A percentile compares a stretch with the other conserved stretches of the same genome.
phyloP scores from a whole-genome alignment of 805 yeast genomes.

The Candida methanosorbosa region DNA sequence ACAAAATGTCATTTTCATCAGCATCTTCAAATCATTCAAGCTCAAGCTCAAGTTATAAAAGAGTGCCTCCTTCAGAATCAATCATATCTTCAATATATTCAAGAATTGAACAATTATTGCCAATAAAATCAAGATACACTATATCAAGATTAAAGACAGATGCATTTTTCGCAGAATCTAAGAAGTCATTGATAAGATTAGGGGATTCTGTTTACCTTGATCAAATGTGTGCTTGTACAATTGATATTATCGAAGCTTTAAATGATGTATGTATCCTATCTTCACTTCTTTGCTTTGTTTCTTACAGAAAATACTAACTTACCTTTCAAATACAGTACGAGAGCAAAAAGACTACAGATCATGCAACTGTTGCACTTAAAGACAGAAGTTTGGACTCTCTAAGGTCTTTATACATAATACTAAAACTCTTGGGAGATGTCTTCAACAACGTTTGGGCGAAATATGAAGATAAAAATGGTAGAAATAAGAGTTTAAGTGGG shows the following conservation, averaged over 20 bases:
- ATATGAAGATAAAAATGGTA: not conserved
- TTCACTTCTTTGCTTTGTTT: no score
- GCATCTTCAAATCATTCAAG: no score
- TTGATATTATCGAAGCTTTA: slow-evolving; percentile 18
- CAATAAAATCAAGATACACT: slow-evolving; percentile 26
- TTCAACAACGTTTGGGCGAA: slow-evolving; percentile 11
- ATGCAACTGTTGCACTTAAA: slow-evolving; percentile 5
- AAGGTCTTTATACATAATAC: slow-evolving; percentile 26
- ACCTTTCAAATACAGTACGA: no score
- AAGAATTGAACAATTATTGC: slow-evolving; percentile 25
- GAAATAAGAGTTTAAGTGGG: not conserved
- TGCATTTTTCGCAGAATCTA: slow-evolving; percentile 23
- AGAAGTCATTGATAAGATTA: slow-evolving; percentile 24
- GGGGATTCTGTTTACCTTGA: slow-evolving; percentile 18
- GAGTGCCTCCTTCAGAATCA: not conserved
- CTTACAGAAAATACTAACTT: not conserved
- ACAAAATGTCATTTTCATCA: no score
- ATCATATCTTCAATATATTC: slow-evolving; percentile 23
- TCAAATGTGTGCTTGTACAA: slow-evolving; percentile 21
- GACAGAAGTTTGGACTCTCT: slow-evolving; percentile 10
- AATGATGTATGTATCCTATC: slow-evolving; percentile 7
- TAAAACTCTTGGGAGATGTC: slow-evolving; percentile 31
- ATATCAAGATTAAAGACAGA: slow-evolving; percentile 29
- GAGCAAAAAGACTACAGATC: not conserved
- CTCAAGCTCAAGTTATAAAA: no score